Percentiles rank a stretch among this genome's conserved stretches.
Evolutionary conservation across 2,329 filamentous ascomycete species (phyloP).

Genomic region (Ascocoryne sarcoides): DNA sequence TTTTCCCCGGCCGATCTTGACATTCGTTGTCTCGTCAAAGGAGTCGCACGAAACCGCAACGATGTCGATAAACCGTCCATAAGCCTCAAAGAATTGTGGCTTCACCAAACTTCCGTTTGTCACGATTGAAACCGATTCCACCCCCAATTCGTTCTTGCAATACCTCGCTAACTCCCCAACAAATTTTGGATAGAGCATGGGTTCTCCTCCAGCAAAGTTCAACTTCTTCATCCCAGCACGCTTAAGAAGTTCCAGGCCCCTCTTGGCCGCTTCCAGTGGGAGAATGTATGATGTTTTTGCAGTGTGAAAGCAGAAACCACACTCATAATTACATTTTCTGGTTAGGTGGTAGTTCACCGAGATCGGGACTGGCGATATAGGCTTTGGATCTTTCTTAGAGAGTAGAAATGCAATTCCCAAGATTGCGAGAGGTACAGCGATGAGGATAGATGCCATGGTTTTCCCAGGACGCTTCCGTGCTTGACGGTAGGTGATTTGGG

Average conservation of each 20-base stretch:
- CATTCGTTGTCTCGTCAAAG: constrained; percentile 42
- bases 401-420: neutral
- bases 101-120: constrained; percentile 42
- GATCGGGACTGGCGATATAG: constrained; percentile 22
- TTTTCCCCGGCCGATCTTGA: constrained; percentile 41
- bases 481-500: neutral
- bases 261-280: constrained; percentile 34
- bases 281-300: constrained; percentile 38
- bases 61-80: constrained; percentile 41
- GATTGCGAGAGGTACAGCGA: neutral
- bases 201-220: constrained; percentile 48
- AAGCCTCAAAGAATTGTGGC: constrained; percentile 34
- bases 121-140: constrained; percentile 46
- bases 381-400: too few species aligned
- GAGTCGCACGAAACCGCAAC: constrained; percentile 48
- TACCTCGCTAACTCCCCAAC: constrained; percentile 37
- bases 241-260: constrained; percentile 37
- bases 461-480: neutral
- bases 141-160: constrained; percentile 38
- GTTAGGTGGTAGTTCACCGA: constrained; percentile 41
- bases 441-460: too few species aligned
- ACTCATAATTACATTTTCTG: constrained; percentile 39
- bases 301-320: constrained; percentile 50
- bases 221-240: constrained; percentile 45
- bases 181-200: constrained; percentile 40